Evolutionary conservation across 129 eudicot species (phyloP).

Genomic region (Silybum marianum): DNA sequence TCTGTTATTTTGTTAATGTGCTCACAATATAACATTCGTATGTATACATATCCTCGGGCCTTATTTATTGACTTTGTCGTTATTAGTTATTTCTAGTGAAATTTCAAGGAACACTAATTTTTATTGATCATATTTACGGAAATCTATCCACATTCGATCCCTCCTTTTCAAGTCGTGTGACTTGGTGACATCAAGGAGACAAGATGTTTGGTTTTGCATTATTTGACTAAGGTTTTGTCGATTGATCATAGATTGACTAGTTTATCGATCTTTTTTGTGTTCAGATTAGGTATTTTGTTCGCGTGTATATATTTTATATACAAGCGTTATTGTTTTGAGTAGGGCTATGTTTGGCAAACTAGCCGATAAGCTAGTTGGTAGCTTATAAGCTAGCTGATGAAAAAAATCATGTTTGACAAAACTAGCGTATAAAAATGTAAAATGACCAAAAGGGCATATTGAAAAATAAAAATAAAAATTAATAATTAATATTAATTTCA

Average conservation of each 20-base stretch:
- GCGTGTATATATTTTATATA: not conserved
- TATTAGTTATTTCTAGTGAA: constrained; percentile 26
- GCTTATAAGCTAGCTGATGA: too few species aligned
- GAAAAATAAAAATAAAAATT: too few species aligned
- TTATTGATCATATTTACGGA: not conserved
- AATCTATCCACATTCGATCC: not conserved
- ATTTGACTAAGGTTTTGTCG: constrained; percentile 4
- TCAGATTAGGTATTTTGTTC: not conserved
- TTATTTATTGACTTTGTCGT: constrained; percentile 1
- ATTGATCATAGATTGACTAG: not conserved
- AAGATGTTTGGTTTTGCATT: not conserved
- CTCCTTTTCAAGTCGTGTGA: not conserved
- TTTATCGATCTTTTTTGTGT: not conserved
- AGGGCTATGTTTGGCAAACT: too few species aligned
- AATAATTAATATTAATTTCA: too few species aligned
- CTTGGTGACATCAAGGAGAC: not conserved
- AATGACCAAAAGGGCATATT: too few species aligned
- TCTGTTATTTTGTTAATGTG: constrained; percentile 6
- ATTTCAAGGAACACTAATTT: constrained; percentile 19
- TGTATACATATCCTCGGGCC: constrained; percentile 6
- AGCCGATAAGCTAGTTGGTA: too few species aligned
- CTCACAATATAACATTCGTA: constrained; percentile 19
- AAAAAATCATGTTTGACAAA: too few species aligned
- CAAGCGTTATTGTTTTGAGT: not conserved
- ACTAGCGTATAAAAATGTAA: too few species aligned